Evolutionary conservation across 805 yeast species (phyloP).

Genomic region (Saccharomyces kudriavzevii): DNA sequence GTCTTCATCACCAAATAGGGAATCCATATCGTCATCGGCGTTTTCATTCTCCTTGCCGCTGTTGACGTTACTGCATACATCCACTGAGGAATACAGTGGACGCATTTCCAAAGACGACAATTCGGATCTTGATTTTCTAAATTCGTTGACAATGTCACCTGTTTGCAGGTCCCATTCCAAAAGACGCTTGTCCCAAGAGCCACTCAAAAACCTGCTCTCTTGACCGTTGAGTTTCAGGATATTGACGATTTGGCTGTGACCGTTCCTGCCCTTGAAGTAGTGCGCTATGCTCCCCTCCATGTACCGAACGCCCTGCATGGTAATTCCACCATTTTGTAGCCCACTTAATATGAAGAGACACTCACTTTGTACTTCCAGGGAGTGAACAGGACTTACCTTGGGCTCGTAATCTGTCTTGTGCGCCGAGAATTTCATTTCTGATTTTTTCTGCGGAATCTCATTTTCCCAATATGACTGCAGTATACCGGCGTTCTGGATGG

Average conservation of each 20-base stretch:
- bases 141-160: constrained; percentile 45
- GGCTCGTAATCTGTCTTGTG: constrained; percentile 41
- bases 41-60: constrained; percentile 29
- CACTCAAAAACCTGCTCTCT: constrained; percentile 65
- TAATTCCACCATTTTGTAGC: constrained; percentile 73
- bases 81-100: constrained; percentile 44
- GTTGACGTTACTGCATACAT: constrained; percentile 26
- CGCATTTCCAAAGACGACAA: constrained; percentile 67
- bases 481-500: constrained; percentile 78
- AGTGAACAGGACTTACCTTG: constrained; percentile 72
- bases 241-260: constrained; percentile 70
- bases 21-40: constrained; percentile 6
- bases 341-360: constrained; percentile 84
- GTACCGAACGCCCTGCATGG: constrained; percentile 73
- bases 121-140: constrained; percentile 62
- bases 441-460: constrained; percentile 67
- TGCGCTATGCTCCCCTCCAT: constrained; percentile 76
- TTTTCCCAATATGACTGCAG: constrained; percentile 88
- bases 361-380: constrained; percentile 75
- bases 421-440: constrained; percentile 30
- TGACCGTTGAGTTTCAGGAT: constrained; percentile 52
- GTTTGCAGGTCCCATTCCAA: constrained; percentile 80
- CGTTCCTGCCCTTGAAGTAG: constrained; percentile 45
- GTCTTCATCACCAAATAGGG: neutral
- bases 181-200: constrained; percentile 83